A percentile compares a stretch with the other conserved stretches of the same genome.
phyloP scores from a whole-genome alignment of 2,329 filamentous ascomycete genomes.

The Colletotrichum sp. region DNA sequence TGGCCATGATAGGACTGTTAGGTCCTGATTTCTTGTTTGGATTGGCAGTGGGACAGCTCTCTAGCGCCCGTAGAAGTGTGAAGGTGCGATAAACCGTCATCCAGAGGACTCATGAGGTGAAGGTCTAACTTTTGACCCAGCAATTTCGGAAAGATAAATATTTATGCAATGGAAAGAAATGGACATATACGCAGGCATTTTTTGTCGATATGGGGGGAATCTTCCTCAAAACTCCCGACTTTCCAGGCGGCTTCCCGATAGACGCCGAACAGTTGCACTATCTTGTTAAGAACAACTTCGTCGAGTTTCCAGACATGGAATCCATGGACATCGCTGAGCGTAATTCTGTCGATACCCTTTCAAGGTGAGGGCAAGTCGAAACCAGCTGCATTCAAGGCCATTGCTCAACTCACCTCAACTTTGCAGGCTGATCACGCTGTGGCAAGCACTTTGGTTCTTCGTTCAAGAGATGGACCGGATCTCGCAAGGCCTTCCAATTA shows the following conservation, averaged over 20 bases:
- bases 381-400: neutral
- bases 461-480: constrained; percentile 25
- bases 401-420: neutral
- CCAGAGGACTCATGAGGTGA: neutral
- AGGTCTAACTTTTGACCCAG: neutral
- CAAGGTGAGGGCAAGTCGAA: constrained; percentile 21
- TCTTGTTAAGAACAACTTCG: constrained; percentile 29
- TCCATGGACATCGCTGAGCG: constrained; percentile 30
- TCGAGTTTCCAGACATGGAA: constrained; percentile 30
- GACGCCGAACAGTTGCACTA: constrained; percentile 38
- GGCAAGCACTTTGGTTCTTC: constrained; percentile 29
- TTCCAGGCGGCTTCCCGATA: constrained; percentile 35
- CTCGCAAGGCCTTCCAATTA: constrained; percentile 25
- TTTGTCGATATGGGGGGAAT: constrained; percentile 47
- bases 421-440: constrained; percentile 24
- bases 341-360: constrained; percentile 33
- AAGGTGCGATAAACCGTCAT: constrained; percentile 15
- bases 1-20: constrained; percentile 38
- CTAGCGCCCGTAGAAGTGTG: constrained; percentile 36
- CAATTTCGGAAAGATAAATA: constrained; percentile 21
- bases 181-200: constrained; percentile 45
- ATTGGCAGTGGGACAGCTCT: constrained; percentile 38
- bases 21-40: constrained; percentile 42
- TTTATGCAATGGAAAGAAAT: constrained; percentile 26
- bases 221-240: constrained; percentile 33